These are phyloP conservation scores for Herpotrichia juniperi DNA, from an alignment of 2,329 filamentous ascomycete species.

Conservation along the genomic window DNA sequence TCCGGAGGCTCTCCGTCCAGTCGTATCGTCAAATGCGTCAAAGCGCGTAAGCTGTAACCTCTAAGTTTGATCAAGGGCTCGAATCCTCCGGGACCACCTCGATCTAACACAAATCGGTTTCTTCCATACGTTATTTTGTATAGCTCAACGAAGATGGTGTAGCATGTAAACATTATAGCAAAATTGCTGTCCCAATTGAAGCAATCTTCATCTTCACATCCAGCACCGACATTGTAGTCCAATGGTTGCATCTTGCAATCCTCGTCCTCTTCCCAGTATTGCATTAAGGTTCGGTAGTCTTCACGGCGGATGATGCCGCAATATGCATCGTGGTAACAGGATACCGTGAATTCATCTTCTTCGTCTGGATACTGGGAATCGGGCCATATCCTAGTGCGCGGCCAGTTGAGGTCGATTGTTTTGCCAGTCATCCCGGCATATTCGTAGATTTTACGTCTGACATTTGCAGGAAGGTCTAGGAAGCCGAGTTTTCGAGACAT, in stretches of 20 bases:
- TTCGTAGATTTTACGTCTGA: constrained; percentile 2
- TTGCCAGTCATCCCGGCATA: constrained; percentile 1
- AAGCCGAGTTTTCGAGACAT: neutral
- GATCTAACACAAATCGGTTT: constrained; percentile 4
- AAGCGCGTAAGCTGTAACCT: neutral
- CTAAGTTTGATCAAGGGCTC: constrained; percentile 2
- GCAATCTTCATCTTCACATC: neutral
- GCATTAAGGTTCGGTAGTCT: constrained; percentile 7
- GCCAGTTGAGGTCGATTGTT: constrained; percentile 2
- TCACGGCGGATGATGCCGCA: constrained; percentile 2
- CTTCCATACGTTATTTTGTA: neutral
- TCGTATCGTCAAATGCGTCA: constrained; percentile 7
- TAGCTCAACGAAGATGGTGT: neutral
- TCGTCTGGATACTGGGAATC: neutral
- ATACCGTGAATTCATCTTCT: neutral
- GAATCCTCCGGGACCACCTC: constrained; percentile 8
- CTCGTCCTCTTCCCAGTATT: constrained; percentile 6
- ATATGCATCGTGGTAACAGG: neutral
- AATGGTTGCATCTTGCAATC: neutral
- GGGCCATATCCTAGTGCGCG: neutral
- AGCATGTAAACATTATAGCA: neutral
- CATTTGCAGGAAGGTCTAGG: constrained; percentile 4
- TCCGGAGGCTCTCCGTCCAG: constrained; percentile 10
- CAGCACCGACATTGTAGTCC: neutral
- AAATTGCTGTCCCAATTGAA: neutral